Conservation (phyloP, 345 rosid species). For the Rhodomyrtus tomentosa region DNA sequence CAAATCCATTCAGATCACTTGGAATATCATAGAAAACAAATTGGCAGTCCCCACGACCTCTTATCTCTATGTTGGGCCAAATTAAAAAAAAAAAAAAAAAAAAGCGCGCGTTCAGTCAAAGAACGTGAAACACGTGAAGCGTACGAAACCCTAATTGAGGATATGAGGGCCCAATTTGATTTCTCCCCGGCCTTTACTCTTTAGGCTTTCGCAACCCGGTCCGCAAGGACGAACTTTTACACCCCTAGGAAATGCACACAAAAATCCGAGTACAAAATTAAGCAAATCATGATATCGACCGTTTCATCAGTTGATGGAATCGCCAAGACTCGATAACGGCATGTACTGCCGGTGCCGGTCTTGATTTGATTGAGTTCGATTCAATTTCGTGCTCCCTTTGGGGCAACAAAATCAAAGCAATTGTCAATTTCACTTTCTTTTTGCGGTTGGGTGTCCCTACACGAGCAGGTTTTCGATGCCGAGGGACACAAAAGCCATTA, state of each 20-base stretch:
- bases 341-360: not conserved
- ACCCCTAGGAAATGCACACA: not conserved
- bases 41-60: not conserved
- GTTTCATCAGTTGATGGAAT: not conserved
- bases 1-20: not conserved
- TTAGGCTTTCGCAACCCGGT: not conserved
- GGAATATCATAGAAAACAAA: not conserved
- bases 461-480: not conserved
- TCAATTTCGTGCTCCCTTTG: not conserved
- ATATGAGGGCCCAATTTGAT: not conserved
- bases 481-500: not conserved
- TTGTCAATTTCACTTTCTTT: not conserved
- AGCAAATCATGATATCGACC: not conserved
- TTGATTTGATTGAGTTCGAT: not conserved
- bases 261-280: not conserved
- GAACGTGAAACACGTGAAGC: not conserved
- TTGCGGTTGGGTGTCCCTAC: not conserved
- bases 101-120: not conserved
- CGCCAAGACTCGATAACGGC: not conserved
- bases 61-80: not conserved
- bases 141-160: not conserved
- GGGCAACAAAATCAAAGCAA: not conserved
- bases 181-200: not conserved
- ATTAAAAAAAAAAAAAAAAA: too few relatives aligned
- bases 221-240: not conserved